Base-by-base conservation (phyloP, 2,329 filamentous ascomycete species). In the Fusarium longipes region DNA sequence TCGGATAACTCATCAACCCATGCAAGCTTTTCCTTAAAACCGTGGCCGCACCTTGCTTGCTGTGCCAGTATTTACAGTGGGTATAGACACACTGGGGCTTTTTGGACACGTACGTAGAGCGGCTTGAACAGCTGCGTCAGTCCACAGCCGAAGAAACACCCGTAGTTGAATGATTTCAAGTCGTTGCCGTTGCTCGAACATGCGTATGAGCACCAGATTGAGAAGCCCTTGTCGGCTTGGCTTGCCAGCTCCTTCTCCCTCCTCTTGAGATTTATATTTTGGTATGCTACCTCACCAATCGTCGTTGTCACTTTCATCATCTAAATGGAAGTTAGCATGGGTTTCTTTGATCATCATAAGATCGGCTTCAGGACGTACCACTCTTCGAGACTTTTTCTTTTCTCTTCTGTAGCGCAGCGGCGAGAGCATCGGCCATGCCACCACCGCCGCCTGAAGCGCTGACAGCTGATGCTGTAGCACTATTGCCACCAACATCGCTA, bases 301-400 rank as follows among this genome's bases (percentile, higher is more conserved):
- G 75, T 93, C 91, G 62, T 93, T 89, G 70, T 93, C 89, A 70
- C 84, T 84, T 78, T 93, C 91, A 70, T 93, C 91, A 81, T 94
- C 91, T 93, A 69, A 32, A 65, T 22, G 6, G 17, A 22, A 52
- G 64, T 73, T 56, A 60, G 65, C 35, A 56, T 4, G 30, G 6
- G 15, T 30, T 45, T 38, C 38, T 44, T n/a, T 22, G 22, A 39
- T 20, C 40, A 57, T 48, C 35, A 18, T n/a, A 40, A 15, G 22
- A 17, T 3, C 50, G 15, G 9, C 40, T 10, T 6, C 38, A n/a
- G 51, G 51, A 90, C 92, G 88, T 88, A 97, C 95, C 95, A 84
- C 93, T 97, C 77, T 92, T 91, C 81, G 92, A 93, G 77, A 97
- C 95, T 84, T 97, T 97, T 79, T 93, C 89, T 83, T 97, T 97